These are phyloP conservation scores for Pythium diclinum DNA, from an alignment of 352 stramenopile species.

Conservation along the genomic window DNA sequence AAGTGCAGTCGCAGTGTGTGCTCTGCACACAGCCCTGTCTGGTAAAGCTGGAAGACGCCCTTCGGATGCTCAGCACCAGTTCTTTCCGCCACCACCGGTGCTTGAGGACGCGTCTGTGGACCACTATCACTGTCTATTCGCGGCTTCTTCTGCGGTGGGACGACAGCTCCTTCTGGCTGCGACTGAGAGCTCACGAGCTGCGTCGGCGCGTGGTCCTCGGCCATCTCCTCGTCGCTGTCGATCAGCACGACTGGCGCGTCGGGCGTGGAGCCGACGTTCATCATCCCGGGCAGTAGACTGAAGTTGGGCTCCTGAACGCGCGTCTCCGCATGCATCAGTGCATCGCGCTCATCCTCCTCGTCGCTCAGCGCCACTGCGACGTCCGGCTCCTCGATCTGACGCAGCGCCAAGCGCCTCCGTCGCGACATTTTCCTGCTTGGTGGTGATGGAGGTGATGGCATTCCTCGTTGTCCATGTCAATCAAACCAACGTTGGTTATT, in stretches of 20 bases:
- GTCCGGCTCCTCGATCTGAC: conserved; percentile 23
- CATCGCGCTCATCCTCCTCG: conserved; percentile 16
- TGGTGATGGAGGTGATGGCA: background rate
- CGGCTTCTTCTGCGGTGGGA: conserved; percentile 10
- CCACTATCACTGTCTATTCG: background rate
- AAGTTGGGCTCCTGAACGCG: conserved; percentile 16
- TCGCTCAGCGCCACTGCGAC: conserved; percentile 20
- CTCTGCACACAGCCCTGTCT: conserved; percentile 43
- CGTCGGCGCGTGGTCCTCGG: conserved; percentile 1
- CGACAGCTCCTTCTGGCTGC: background rate
- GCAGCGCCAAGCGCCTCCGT: conserved; percentile 21
- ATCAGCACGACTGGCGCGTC: background rate
- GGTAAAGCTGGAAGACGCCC: conserved; percentile 64
- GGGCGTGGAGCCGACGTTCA: background rate
- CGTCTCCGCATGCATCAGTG: background rate
- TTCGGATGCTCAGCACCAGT: background rate
- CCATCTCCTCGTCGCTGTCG: conserved; percentile 9
- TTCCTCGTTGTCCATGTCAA: conserved; percentile 5
- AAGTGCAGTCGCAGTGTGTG: conserved; percentile 64
- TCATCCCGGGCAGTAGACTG: conserved; percentile 21
- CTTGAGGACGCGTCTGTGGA: background rate
- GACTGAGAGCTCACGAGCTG: conserved; percentile 6
- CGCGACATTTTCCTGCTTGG: conserved; percentile 19
- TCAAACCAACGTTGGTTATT: conserved; percentile 24
- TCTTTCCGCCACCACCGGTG: background rate